Conservation (phyloP, 2,329 filamentous ascomycete genomes). For the Fusarium sp. region DNA sequence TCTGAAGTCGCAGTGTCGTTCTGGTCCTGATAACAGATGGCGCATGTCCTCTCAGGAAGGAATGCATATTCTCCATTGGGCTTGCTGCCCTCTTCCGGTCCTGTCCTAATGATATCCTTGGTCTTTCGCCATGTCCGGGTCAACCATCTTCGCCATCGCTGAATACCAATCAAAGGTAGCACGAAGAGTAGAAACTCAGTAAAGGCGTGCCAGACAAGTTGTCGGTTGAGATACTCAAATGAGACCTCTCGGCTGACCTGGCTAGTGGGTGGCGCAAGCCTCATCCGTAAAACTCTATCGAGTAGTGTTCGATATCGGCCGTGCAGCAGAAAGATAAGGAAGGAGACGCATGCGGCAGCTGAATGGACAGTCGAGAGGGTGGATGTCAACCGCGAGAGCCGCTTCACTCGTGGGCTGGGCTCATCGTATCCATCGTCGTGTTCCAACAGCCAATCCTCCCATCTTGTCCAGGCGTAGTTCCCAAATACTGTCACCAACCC, state of each 20-base stretch:
- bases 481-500: constrained; percentile 87
- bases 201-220: constrained; percentile 99
- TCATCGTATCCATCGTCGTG: constrained; percentile 78
- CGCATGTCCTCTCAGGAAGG: constrained; percentile 90
- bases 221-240: constrained; percentile 96
- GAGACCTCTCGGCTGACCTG: constrained; percentile 91
- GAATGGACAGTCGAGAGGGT: constrained; percentile 77
- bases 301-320: constrained; percentile 90
- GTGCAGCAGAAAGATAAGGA: constrained; percentile 88
- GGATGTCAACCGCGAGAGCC: constrained; percentile 74
- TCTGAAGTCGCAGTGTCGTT: constrained; percentile 76
- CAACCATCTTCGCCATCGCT: constrained; percentile 91
- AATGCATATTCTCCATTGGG: constrained; percentile 79
- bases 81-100: constrained; percentile 56
- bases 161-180: constrained; percentile 93
- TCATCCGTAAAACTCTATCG: constrained; percentile 82
- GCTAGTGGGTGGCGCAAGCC: constrained; percentile 82
- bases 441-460: constrained; percentile 84
- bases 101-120: constrained; percentile 67
- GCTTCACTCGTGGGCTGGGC: constrained; percentile 58
- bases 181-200: constrained; percentile 98
- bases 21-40: constrained; percentile 95
- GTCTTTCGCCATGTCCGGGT: constrained; percentile 83
- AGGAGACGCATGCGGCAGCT: constrained; percentile 80
- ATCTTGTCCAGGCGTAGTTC: constrained; percentile 88